Conservation (phyloP, 176 grass and related monocot genomes). For the Eragrostis nindensis region DNA sequence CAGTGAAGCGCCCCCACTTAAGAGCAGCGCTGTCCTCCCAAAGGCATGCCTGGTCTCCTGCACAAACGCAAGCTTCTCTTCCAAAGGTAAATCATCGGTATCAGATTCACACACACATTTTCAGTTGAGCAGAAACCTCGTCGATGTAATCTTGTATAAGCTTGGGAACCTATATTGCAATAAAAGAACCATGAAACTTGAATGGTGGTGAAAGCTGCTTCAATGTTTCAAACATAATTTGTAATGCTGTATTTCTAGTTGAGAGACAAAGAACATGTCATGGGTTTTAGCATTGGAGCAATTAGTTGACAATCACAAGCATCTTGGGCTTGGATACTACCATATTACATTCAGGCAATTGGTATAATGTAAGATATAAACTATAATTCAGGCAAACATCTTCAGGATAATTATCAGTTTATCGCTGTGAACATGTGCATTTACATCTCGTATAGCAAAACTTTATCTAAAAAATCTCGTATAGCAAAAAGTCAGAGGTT, state of each 20-base stretch:
- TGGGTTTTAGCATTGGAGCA: background rate
- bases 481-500: background rate
- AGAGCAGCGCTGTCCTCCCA: conserved; percentile 88
- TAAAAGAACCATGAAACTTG: background rate
- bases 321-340: background rate
- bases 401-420: background rate
- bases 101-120: conserved; percentile 93
- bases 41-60: conserved; percentile 97
- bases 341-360: background rate
- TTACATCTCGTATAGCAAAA: background rate
- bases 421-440: background rate
- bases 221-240: background rate
- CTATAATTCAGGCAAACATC: background rate
- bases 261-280: background rate
- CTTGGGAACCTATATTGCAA: conserved; percentile 65
- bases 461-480: too few relatives aligned
- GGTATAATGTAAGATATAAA: conserved; percentile 3
- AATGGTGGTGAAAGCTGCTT: background rate
- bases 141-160: conserved; percentile 97
- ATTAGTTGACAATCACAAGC: background rate
- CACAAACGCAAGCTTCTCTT: conserved; percentile 97
- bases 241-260: background rate
- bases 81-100: conserved; percentile 76
- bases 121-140: conserved; percentile 84
- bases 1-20: conserved; percentile 93